These are phyloP conservation scores for Paramecium caudatum DNA, from an alignment of 73 alveolate species.

Conservation along the genomic window DNA sequence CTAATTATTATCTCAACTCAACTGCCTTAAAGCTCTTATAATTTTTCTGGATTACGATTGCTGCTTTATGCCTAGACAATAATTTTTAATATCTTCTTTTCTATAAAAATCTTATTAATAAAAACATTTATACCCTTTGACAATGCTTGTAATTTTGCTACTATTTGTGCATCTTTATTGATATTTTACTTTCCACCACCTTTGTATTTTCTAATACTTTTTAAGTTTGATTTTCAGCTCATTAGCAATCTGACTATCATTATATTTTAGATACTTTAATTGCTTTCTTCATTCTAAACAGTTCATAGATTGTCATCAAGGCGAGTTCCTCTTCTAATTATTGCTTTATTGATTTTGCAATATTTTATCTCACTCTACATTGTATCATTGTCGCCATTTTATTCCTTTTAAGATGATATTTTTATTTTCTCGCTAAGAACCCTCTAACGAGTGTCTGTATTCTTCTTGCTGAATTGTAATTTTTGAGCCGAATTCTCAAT, in stretches of 20 bases:
- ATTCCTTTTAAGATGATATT: neutral
- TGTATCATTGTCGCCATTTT: constrained; percentile 65
- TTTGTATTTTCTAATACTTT: constrained; percentile 16
- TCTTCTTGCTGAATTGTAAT: neutral
- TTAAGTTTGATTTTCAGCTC: neutral
- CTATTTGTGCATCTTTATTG: neutral
- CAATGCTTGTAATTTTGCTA: neutral
- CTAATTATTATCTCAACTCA: neutral
- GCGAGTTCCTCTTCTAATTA: constrained; percentile 44
- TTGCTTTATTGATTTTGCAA: constrained; percentile 17
- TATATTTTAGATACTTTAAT: neutral
- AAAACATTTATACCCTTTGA: neutral
- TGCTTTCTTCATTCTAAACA: constrained; percentile 51
- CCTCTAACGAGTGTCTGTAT: constrained; percentile 71
- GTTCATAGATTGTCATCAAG: too few relatives aligned
- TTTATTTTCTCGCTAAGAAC: constrained; percentile 52
- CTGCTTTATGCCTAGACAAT: neutral
- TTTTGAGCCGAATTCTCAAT: neutral
- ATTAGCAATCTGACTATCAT: neutral
- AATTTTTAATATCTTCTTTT: constrained; percentile 13
- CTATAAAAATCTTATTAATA: neutral
- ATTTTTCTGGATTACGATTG: neutral
- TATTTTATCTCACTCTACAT: constrained; percentile 4
- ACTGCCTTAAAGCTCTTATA: constrained; percentile 8
- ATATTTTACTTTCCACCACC: constrained; percentile 59